phyloP scores from a whole-genome alignment of 768 basidiomycete genomes.

The Polyporus arcularius region DNA sequence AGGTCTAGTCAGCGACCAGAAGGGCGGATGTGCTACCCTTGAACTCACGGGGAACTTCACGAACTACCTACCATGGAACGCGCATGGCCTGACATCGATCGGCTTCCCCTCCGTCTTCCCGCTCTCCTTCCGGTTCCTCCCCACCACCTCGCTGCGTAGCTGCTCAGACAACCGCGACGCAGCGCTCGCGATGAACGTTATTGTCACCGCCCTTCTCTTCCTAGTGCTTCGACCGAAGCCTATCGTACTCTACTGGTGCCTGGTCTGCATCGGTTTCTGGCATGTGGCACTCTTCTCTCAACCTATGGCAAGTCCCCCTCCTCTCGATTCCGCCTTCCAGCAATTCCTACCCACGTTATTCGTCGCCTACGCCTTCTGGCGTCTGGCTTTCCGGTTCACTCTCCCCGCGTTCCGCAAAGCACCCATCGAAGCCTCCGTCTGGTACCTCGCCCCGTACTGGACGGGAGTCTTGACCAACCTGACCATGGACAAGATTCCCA shows the following conservation, averaged over 20 bases:
- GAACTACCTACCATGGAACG: conserved; percentile 57
- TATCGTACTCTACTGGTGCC: conserved; percentile 69
- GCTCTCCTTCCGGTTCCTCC: conserved; percentile 60
- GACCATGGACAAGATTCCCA: conserved; percentile 70
- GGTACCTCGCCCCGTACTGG: conserved; percentile 81
- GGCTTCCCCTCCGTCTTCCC: conserved; percentile 80
- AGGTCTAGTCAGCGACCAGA: conserved; percentile 60
- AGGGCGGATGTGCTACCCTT: conserved; percentile 77
- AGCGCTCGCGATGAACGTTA: conserved; percentile 73
- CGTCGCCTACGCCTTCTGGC: conserved; percentile 79
- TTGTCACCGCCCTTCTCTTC: conserved; percentile 68
- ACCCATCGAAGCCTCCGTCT: conserved; percentile 72
- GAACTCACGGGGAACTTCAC: conserved; percentile 74
- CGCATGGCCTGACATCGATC: conserved; percentile 67
- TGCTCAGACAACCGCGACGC: conserved; percentile 71
- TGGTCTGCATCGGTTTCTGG: conserved; percentile 87
- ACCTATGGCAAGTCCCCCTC: conserved; percentile 64
- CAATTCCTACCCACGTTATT: conserved; percentile 80
- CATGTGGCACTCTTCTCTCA: conserved; percentile 81
- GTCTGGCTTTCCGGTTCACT: conserved; percentile 70
- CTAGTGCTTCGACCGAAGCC: conserved; percentile 71
- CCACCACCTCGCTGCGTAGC: conserved; percentile 49
- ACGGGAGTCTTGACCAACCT: conserved; percentile 74
- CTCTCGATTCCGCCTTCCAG: conserved; percentile 69
- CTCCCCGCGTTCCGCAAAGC: conserved; percentile 66